Evolutionary conservation across 106 monocot species (phyloP), one percentile per base, ranked within the genome.

Genomic region (Agapanthus africanus): DNA sequence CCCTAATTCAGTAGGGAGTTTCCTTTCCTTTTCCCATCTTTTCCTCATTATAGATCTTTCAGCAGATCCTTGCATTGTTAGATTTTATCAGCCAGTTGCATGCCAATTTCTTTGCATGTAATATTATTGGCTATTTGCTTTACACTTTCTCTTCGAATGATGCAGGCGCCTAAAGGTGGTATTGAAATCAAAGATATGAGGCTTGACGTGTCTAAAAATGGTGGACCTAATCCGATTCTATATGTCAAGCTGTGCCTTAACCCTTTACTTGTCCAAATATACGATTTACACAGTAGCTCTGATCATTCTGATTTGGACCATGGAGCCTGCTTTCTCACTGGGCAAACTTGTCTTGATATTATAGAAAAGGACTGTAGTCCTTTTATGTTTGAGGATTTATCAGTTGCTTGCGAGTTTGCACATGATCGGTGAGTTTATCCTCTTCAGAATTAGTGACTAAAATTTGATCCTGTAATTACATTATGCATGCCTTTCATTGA

Each of bases 111-210:
- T 62, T 19, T 62, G 33, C 62, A 62, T 62, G 36, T 39, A 23
- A 47, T 15, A 47, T 47, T 22, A 37, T 64, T 35, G 21, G 21
- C 46, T 47, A 47, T 66, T 66, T 14, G 8, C 11, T 49, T 68
- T 34, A 26, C 7, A 19, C 15, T 66, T 35, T 22, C 36, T 72
- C 39, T 65, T 68, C 32, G 16, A 75, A 49, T 73, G 63, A 66
- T 88, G 46, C 77, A 97, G 97, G 78, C 39, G 6, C 82, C 88
- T 75, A 86, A 84, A 84, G 84, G 80, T 78, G 73, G 71, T 13
- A 56, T 87, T 77, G 88, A 88, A 71, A 82, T 89, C 38, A 97
- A 86, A 75, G 89, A 82, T 67, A 54, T 97, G 22, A 74, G 72
- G 22, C 8, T 92, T 66, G 91, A 90, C 65, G 73, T 89, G 49